Evolutionary conservation across 2,329 filamentous ascomycete genomes (phyloP), one percentile per base, ranked within the genome.

Genomic region (Tetracladium maxilliforme): DNA sequence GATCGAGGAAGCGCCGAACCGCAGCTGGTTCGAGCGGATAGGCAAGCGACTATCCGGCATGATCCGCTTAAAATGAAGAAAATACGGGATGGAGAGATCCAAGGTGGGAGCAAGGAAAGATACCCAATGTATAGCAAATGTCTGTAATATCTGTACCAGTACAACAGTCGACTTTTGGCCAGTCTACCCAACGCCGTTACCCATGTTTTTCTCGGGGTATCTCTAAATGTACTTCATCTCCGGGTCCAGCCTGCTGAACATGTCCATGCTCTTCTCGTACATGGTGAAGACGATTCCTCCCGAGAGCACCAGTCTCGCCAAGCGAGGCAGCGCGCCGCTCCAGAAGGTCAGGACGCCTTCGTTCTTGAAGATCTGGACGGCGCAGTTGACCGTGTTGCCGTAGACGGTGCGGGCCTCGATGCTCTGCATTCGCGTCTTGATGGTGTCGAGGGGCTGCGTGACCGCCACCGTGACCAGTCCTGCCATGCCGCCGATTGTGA

Each of bases 401-500:
- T 98, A 98, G 32, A 76, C 55, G 21, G 55, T 59, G 33, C 67
- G 69, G 17, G 87, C 82, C 49, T 94, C 83, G 32, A 94, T 76
- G 37, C 83, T 92, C 65, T 98, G 90, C 90, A 98, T 98, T 33
- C 83, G 56, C 36, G 90, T 98, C 68, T 98, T 98, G 48, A 98
- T 68, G 0, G 87, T 95, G 50, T 98, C 90, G 21, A 98, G 58
- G 12, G 70, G 70, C 46, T 76, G 70, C 26, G 70, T 76, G 16
- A 70, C 71, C 31, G 70, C 86, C 28, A 98, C 90, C 2, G 90
- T 98, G 33, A 95, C 84, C 5, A 92, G 55, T 3, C 90, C 90
- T 0, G 90, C 87, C 14, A 90, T 53, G 13, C 80, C 87, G 26
- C 90, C 90, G 40, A 94, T 82, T 3, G 70, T 83, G 46, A 98